Conservation (phyloP, 2,329 filamentous ascomycete species). For the Aureobasidium sp. region DNA sequence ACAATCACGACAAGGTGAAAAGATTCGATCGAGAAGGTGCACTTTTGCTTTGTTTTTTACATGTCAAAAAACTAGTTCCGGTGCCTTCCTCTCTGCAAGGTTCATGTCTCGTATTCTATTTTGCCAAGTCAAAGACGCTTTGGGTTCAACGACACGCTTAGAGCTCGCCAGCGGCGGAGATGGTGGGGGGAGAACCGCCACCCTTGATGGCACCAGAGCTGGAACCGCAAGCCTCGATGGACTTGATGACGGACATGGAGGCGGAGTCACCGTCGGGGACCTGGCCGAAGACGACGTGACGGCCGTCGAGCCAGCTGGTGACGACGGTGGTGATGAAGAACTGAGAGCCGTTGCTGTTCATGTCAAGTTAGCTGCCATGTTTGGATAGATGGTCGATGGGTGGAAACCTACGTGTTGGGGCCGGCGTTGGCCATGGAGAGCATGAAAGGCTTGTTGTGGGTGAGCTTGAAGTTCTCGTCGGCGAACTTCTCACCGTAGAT, state of each 20-base stretch:
- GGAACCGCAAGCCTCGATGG: conserved; percentile 51
- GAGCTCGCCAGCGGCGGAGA: conserved; percentile 39
- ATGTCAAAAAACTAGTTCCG: background rate
- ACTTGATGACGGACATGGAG: conserved; percentile 47
- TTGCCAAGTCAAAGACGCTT: background rate
- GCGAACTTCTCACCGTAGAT: conserved; percentile 98
- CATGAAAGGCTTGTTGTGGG: conserved; percentile 87
- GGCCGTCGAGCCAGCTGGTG: conserved; percentile 62
- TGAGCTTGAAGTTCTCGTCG: conserved; percentile 88
- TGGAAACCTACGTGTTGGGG: conserved; percentile 66
- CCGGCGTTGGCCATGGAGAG: conserved; percentile 98
- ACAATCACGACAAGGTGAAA: background rate
- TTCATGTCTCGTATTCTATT: conserved; percentile 13
- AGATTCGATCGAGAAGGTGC: background rate
- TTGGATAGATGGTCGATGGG: background rate
- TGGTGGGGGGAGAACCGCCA: conserved; percentile 43
- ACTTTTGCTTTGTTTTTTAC: background rate
- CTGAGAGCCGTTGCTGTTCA: conserved; percentile 57
- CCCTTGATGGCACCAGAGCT: conserved; percentile 44
- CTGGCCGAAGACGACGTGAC: conserved; percentile 79
- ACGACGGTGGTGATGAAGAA: conserved; percentile 64
- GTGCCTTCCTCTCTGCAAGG: background rate
- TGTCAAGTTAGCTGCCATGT: background rate
- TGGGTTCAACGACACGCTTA: conserved; percentile 16
- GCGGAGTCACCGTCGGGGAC: conserved; percentile 47